Evolutionary conservation across 2,329 filamentous ascomycete genomes (phyloP).

Genomic region (Trichoderma cornu-damae): DNA sequence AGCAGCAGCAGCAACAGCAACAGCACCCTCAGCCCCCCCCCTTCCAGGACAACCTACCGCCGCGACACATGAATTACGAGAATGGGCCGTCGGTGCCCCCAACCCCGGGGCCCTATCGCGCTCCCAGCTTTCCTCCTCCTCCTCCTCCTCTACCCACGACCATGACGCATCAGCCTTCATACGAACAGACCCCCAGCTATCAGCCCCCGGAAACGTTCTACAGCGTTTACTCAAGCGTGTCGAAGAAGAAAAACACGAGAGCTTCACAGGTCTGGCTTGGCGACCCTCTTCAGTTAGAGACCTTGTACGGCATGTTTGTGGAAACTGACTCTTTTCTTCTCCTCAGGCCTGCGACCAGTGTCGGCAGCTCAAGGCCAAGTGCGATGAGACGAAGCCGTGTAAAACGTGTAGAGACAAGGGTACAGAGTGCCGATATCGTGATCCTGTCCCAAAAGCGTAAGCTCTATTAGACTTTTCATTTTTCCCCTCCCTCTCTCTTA

Average conservation of each 20-base stretch:
- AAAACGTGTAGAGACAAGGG: conserved; percentile 86
- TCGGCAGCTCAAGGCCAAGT: conserved; percentile 82
- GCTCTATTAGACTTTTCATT: conserved; percentile 30
- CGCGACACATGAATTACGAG: conserved; percentile 52
- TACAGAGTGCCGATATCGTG: conserved; percentile 79
- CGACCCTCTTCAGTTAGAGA: too few relatives aligned
- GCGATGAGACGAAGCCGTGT: conserved; percentile 77
- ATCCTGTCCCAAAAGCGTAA: conserved; percentile 87
- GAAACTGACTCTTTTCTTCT: conserved; percentile 19
- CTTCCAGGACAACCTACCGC: conserved; percentile 42
- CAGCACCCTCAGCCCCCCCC: conserved; percentile 24
- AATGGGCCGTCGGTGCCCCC: conserved; percentile 42
- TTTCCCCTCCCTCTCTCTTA: too few relatives aligned
- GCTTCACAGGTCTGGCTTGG: conserved; percentile 52
- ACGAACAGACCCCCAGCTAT: conserved; percentile 34
- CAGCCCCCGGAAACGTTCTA: conserved; percentile 34
- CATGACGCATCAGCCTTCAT: conserved; percentile 35
- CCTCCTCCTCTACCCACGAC: conserved; percentile 40
- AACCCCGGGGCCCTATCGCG: conserved; percentile 41
- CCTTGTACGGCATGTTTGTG: neutral
- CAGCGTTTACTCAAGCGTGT: conserved; percentile 40
- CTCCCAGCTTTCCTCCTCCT: conserved; percentile 38
- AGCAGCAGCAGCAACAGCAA: neutral
- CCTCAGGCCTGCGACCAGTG: conserved; percentile 86
- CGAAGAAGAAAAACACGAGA: conserved; percentile 56